phyloP scores from a whole-genome alignment of 495 filamentous ascomycete species.

The Penicillium mononematosum region DNA sequence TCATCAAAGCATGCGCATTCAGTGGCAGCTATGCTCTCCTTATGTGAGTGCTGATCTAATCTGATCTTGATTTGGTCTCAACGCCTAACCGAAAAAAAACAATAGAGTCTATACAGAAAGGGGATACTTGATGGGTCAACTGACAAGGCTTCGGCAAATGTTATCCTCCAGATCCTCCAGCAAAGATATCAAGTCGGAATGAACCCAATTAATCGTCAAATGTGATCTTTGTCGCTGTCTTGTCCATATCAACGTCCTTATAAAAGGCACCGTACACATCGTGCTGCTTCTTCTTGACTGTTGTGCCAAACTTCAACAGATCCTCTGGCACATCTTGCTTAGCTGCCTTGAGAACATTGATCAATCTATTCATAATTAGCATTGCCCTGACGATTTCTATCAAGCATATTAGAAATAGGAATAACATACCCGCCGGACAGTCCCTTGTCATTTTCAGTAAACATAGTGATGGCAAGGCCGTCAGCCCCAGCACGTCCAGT shows the following conservation, averaged over 20 bases:
- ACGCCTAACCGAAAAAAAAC: constrained; percentile 13
- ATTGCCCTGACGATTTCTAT: constrained; percentile 19
- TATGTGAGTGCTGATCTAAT: constrained; percentile 53
- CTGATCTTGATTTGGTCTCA: neutral
- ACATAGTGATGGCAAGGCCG: constrained; percentile 84
- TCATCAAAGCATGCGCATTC: constrained; percentile 51
- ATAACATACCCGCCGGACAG: constrained; percentile 75
- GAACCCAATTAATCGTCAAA: constrained; percentile 66
- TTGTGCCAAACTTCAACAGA: constrained; percentile 91
- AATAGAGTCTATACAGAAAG: constrained; percentile 60
- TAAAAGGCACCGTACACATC: constrained; percentile 89
- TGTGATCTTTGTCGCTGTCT: constrained; percentile 86
- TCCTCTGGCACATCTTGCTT: constrained; percentile 86
- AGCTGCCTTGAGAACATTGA: constrained; percentile 89
- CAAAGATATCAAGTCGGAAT: constrained; percentile 24
- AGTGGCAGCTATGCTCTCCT: constrained; percentile 53
- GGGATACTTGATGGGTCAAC: constrained; percentile 52
- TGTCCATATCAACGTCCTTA: constrained; percentile 73
- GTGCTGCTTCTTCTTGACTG: constrained; percentile 97
- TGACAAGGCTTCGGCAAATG: constrained; percentile 38
- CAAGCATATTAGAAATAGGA: constrained; percentile 6
- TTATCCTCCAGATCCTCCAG: constrained; percentile 15
- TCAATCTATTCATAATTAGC: constrained; percentile 51
- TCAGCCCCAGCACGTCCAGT: constrained; percentile 87
- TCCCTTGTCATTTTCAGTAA: constrained; percentile 90